Conservation (phyloP, 139 green algal genomes). For the Microglena sp. region DNA sequence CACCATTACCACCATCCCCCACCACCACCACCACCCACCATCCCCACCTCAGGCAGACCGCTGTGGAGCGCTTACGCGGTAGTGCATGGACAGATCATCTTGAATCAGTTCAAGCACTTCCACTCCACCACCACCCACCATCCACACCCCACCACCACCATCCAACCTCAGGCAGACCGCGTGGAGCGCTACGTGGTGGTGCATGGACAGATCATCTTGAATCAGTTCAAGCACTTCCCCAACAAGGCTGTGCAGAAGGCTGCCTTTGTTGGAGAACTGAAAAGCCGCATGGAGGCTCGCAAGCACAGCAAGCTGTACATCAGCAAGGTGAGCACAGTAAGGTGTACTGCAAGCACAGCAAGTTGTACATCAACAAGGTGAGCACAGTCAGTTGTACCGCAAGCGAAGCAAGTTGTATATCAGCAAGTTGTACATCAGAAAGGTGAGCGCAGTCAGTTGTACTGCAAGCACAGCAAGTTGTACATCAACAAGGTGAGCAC, state of each 20-base stretch:
- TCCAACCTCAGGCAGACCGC: constrained; percentile 35
- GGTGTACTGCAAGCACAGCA: constrained; percentile 43
- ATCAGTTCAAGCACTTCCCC: constrained; percentile 73
- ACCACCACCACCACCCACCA: too few species aligned
- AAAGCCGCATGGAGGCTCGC: constrained; percentile 51
- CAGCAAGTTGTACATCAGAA: constrained; percentile 74
- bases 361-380: constrained; percentile 69
- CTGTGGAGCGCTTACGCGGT: too few species aligned
- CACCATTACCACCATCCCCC: too few species aligned
- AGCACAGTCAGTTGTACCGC: too few species aligned
- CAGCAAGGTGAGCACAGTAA: constrained; percentile 33
- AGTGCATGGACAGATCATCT: too few species aligned
- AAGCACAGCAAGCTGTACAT: constrained; percentile 82
- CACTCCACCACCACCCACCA: too few species aligned
- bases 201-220: constrained; percentile 91
- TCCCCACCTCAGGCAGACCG: too few species aligned
- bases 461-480: too few species aligned
- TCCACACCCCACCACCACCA: too few species aligned
- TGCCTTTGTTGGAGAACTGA: constrained; percentile 64
- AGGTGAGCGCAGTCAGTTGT: constrained; percentile 19
- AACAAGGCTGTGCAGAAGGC: constrained; percentile 46
- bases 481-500: too few species aligned
- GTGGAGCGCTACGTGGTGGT: constrained; percentile 86
- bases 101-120: too few species aligned
- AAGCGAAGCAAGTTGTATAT: too few species aligned